Evolutionary conservation across 1,284 basidiomycete species (phyloP).

Genomic region (Ceratobasidium theobromae): DNA sequence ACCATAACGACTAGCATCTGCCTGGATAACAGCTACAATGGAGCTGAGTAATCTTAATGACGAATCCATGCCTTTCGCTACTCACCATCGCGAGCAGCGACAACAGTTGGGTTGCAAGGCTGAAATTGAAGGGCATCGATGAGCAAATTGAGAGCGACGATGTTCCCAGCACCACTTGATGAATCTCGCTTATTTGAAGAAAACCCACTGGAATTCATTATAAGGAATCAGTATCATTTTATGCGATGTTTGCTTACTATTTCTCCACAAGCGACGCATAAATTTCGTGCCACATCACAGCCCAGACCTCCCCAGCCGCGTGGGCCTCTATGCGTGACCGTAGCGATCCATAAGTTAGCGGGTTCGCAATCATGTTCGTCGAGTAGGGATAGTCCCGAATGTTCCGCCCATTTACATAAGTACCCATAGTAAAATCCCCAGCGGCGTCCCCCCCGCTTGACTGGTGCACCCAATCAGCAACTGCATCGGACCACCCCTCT

Average conservation of each 20-base stretch:
- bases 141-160: slow-evolving; percentile 9
- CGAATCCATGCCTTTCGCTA: background rate
- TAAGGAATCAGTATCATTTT: background rate
- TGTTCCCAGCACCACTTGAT: slow-evolving; percentile 1
- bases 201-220: slow-evolving; percentile 30
- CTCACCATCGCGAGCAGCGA: slow-evolving; percentile 13
- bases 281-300: slow-evolving; percentile 32
- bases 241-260: slow-evolving; percentile 5
- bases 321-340: slow-evolving; percentile 16
- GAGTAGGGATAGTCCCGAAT: slow-evolving; percentile 31
- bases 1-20: slow-evolving; percentile 33
- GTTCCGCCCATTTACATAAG: background rate
- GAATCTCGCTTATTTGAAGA: background rate
- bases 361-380: slow-evolving; percentile 16
- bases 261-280: slow-evolving; percentile 13
- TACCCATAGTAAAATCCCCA: slow-evolving; percentile 28
- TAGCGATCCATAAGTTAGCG: background rate
- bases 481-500: slow-evolving; percentile 32
- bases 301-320: slow-evolving; percentile 34
- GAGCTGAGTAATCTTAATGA: background rate
- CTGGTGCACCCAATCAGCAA: slow-evolving; percentile 31
- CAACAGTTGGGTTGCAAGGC: slow-evolving; percentile 34
- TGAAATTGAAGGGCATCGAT: slow-evolving; percentile 32
- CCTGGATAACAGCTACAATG: slow-evolving; percentile 27
- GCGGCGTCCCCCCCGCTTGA: background rate